Conservation (phyloP, 306 rosid species). For the Vigna hirtella region DNA sequence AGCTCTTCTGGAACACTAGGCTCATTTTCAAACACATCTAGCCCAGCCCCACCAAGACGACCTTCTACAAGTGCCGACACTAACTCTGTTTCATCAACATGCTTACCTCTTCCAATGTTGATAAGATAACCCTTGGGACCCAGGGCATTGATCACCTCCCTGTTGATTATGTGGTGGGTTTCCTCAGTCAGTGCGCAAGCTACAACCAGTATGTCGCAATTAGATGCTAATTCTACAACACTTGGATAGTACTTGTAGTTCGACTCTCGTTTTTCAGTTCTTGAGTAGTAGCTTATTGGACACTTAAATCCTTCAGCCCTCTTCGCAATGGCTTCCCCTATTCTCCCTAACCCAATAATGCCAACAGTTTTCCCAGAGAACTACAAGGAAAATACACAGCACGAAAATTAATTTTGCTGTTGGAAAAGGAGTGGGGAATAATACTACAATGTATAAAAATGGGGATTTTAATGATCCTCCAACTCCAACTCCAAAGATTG, state of each 20-base stretch:
- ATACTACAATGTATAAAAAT: neutral
- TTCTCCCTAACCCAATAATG: conserved; percentile 83
- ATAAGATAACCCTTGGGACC: conserved; percentile 82
- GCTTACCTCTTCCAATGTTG: conserved; percentile 89
- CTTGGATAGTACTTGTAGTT: conserved; percentile 78
- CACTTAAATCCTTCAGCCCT: conserved; percentile 87
- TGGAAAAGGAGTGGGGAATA: neutral
- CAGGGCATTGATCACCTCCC: conserved; percentile 72
- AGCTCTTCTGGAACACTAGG: conserved; percentile 80
- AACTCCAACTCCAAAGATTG: neutral
- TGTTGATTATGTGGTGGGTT: conserved; percentile 69
- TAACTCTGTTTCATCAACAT: conserved; percentile 75
- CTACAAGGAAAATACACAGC: conserved; percentile 51
- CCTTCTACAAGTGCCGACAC: conserved; percentile 82
- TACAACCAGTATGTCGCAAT: conserved; percentile 76
- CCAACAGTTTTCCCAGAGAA: conserved; percentile 89
- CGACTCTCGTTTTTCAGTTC: conserved; percentile 62
- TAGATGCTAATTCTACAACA: conserved; percentile 77
- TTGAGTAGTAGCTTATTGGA: conserved; percentile 65
- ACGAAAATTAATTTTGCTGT: neutral
- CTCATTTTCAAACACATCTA: conserved; percentile 84
- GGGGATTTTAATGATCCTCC: neutral
- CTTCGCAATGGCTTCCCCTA: conserved; percentile 77
- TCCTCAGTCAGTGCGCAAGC: conserved; percentile 76
- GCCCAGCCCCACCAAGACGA: conserved; percentile 84